Conservation (phyloP, 78 protist genomes). For the Protostelium mycophagum region DNA sequence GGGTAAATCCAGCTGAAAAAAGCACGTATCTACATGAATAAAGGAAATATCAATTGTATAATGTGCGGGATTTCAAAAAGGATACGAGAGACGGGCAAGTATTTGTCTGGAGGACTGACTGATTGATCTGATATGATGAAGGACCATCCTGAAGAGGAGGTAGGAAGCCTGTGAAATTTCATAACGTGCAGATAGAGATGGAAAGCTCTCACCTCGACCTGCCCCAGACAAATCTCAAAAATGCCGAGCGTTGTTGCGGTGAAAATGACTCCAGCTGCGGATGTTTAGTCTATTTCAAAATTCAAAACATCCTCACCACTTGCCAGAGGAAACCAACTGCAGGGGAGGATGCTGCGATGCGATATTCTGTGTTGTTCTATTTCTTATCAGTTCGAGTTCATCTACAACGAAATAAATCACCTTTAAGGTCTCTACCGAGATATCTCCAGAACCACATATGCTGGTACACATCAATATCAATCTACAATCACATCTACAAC, state of each 20-base stretch:
- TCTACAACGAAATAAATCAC: not conserved
- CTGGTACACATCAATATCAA: not conserved
- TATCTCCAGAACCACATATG: not conserved
- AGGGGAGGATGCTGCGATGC: not conserved
- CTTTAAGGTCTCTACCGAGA: not conserved
- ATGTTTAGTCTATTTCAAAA: not conserved
- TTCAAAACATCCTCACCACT: not conserved
- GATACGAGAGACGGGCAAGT: not conserved
- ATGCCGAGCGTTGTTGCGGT: conserved; percentile 44
- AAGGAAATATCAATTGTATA: not conserved
- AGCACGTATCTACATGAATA: conserved; percentile 33
- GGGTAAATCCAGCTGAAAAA: conserved; percentile 78
- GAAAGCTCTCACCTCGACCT: too few relatives aligned
- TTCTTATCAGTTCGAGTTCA: not conserved
- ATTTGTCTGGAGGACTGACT: not conserved
- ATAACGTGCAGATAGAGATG: too few relatives aligned
- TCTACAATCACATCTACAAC: not conserved
- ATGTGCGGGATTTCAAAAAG: not conserved
- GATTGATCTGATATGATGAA: not conserved
- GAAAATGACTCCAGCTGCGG: conserved; percentile 40
- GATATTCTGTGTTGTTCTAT: not conserved
- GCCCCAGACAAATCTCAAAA: conserved; percentile 69
- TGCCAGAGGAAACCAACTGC: not conserved
- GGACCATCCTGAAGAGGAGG: not conserved
- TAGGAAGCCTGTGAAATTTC: too few relatives aligned